Conservation (phyloP, 768 basidiomycete genomes). For the Suillus spraguei region DNA sequence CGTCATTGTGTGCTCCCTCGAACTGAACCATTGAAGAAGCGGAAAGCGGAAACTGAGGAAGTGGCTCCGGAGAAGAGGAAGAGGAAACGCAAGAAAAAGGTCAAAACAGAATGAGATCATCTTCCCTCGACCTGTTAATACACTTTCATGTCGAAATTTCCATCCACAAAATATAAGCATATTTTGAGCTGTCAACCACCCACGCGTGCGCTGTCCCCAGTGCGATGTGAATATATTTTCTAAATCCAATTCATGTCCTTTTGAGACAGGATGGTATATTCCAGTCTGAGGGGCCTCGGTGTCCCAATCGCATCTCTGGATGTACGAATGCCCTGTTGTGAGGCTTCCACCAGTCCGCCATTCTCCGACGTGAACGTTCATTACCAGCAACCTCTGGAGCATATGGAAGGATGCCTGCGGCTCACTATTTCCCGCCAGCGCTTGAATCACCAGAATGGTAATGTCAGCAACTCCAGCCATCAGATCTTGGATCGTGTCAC, state of each 20-base stretch:
- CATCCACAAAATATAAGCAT: neutral
- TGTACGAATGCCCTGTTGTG: too few relatives aligned
- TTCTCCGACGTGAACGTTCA: neutral
- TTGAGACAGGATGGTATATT: too few relatives aligned
- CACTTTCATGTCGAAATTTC: neutral
- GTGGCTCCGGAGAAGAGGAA: conserved; percentile 21
- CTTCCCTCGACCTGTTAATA: neutral
- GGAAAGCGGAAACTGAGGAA: conserved; percentile 32
- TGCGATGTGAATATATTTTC: neutral
- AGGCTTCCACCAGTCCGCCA: too few relatives aligned
- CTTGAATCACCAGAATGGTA: neutral
- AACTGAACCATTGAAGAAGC: conserved; percentile 12
- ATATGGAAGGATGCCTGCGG: too few relatives aligned
- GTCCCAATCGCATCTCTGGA: too few relatives aligned
- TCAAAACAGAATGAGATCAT: neutral
- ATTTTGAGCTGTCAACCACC: neutral
- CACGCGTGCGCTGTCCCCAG: neutral
- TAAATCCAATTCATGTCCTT: too few relatives aligned
- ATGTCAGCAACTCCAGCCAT: too few relatives aligned
- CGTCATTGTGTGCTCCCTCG: neutral
- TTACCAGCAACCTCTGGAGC: neutral
- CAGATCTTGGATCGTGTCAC: neutral
- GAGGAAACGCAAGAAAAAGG: conserved; percentile 19
- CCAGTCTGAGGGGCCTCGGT: too few relatives aligned
- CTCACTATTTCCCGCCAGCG: neutral